phyloP scores from a whole-genome alignment of 163 green algal species.

The Smithsoniella earleae region DNA sequence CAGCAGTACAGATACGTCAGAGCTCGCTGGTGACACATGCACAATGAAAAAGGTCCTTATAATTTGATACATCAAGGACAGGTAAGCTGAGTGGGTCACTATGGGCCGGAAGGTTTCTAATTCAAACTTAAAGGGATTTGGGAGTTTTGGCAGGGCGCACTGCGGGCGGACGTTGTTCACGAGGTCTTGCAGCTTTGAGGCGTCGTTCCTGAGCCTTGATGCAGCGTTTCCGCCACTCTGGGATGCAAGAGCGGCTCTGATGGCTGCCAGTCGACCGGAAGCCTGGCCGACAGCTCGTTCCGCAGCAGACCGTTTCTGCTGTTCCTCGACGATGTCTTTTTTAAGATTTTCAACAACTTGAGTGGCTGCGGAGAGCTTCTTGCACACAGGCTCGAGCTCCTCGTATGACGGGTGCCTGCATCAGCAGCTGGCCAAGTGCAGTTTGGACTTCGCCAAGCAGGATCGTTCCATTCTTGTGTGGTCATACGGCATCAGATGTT shows the following conservation, averaged over 20 bases:
- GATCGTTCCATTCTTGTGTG: too few species aligned
- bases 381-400: neutral
- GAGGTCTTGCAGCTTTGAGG: neutral
- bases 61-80: too few species aligned
- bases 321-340: slow-evolving; percentile 14
- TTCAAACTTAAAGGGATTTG: neutral
- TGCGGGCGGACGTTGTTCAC: neutral
- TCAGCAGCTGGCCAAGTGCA: too few species aligned
- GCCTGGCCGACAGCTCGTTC: neutral
- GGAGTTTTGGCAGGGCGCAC: neutral
- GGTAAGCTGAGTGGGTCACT: neutral
- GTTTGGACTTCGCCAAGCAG: too few species aligned
- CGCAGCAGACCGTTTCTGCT: neutral
- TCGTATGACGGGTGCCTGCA: slow-evolving; percentile 15
- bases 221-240: neutral
- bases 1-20: neutral
- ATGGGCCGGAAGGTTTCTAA: neutral
- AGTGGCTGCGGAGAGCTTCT: neutral
- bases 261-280: neutral
- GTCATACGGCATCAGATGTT: too few species aligned
- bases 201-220: neutral
- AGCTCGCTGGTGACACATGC: too few species aligned
- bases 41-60: too few species aligned
- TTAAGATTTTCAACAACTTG: slow-evolving; percentile 18
- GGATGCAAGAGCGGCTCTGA: neutral